phyloP scores from a whole-genome alignment of 1,284 basidiomycete genomes.

The Ceratobasidium papillatum region DNA sequence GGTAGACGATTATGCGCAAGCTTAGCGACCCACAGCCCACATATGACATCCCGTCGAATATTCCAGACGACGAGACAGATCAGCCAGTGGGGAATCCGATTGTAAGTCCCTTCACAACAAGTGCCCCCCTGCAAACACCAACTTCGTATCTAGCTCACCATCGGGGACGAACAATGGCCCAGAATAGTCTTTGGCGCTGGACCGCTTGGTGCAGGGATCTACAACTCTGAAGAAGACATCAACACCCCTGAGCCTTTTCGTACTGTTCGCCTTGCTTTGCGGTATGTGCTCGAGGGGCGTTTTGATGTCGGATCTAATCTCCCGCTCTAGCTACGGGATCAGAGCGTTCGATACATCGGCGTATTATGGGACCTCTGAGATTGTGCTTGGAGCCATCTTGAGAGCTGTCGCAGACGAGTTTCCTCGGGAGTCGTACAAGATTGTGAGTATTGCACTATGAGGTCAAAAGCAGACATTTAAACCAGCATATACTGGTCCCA shows the following conservation, averaged over 20 bases:
- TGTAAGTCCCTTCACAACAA: background rate
- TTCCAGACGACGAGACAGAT: constrained; percentile 64
- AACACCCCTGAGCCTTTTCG: constrained; percentile 69
- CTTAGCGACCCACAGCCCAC: constrained; percentile 42
- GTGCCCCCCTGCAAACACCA: constrained; percentile 50
- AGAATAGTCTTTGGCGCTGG: constrained; percentile 73
- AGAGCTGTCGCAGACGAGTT: constrained; percentile 71
- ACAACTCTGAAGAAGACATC: constrained; percentile 72
- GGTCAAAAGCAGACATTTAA: constrained; percentile 44
- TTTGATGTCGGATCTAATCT: constrained; percentile 6
- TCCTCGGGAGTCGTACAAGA: constrained; percentile 79
- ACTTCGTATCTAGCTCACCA: constrained; percentile 1
- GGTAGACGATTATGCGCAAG: constrained; percentile 16
- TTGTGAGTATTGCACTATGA: constrained; percentile 60
- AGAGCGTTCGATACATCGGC: constrained; percentile 89
- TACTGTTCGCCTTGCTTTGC: constrained; percentile 79
- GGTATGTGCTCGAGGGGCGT: constrained; percentile 56
- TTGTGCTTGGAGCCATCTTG: constrained; percentile 82
- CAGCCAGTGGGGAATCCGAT: constrained; percentile 54
- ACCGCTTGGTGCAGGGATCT: constrained; percentile 72
- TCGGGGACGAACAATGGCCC: constrained; percentile 53
- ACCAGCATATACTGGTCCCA: constrained; percentile 48
- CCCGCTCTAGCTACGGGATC: constrained; percentile 77
- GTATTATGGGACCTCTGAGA: constrained; percentile 92
- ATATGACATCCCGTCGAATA: constrained; percentile 47